Conservation (phyloP, 108 stramenopile species). For the Pseudonitzschia delicatissima region DNA sequence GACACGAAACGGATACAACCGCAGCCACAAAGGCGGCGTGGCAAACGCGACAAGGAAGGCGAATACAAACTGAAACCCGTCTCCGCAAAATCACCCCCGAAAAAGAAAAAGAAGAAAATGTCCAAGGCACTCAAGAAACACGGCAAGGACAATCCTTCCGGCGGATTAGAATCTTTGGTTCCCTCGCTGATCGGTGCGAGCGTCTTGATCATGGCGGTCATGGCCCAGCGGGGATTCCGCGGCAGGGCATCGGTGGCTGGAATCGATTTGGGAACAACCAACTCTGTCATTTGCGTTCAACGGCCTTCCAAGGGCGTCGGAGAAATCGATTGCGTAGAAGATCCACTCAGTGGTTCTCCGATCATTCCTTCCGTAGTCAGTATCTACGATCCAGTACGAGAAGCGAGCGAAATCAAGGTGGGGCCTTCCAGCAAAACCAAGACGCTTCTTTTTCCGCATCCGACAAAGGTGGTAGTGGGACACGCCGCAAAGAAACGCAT, state of each 20-base stretch:
- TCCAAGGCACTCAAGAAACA: slow-evolving; percentile 31
- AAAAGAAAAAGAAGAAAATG: slow-evolving; percentile 17
- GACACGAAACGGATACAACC: neutral
- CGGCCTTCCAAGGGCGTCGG: slow-evolving; percentile 71
- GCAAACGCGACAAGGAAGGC: slow-evolving; percentile 30
- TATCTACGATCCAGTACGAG: slow-evolving; percentile 40
- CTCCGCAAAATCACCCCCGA: neutral
- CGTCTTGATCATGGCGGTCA: slow-evolving; percentile 57
- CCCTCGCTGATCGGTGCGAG: slow-evolving; percentile 68
- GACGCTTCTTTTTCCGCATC: slow-evolving; percentile 58
- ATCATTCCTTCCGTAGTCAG: slow-evolving; percentile 86
- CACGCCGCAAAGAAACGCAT: slow-evolving; percentile 70
- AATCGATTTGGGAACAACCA: slow-evolving; percentile 87
- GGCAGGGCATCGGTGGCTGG: slow-evolving; percentile 80
- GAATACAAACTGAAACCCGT: neutral
- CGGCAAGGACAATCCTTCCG: slow-evolving; percentile 32
- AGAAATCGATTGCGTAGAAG: slow-evolving; percentile 73
- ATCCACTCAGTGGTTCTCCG: slow-evolving; percentile 62
- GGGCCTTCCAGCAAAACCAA: slow-evolving; percentile 20
- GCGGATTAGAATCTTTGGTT: slow-evolving; percentile 74
- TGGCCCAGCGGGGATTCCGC: slow-evolving; percentile 85
- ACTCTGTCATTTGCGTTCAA: slow-evolving; percentile 85
- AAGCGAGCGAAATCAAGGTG: slow-evolving; percentile 44
- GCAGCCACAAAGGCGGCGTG: slow-evolving; percentile 10
- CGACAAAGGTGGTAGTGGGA: slow-evolving; percentile 71